A percentile compares a stretch with the other conserved stretches of the same genome.
These are phyloP conservation scores for Globisporangium solare DNA, from an alignment of 352 stramenopile species.

Conservation along the genomic window DNA sequence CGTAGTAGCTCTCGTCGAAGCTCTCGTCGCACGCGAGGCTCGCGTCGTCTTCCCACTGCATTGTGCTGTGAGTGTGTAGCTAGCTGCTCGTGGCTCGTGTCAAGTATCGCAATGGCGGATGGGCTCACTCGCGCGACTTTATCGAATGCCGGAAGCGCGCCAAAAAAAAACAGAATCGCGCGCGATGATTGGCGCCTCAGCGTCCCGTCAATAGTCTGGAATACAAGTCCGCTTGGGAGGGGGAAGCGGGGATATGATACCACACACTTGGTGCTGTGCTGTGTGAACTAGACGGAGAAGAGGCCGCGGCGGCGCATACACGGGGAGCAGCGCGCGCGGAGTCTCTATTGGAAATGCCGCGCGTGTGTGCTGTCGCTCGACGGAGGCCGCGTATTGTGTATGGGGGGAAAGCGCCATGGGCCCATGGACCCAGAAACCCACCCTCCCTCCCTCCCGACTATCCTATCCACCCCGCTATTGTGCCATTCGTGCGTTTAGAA, in stretches of 20 bases:
- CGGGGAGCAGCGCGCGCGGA: background rate
- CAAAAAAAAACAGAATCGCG: conserved; percentile 1
- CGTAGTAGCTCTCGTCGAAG: conserved; percentile 47
- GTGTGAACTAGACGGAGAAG: background rate
- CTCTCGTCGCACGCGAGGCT: conserved; percentile 77
- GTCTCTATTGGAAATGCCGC: conserved; percentile 1
- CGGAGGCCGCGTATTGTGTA: background rate
- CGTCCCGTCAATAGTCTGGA: conserved; percentile 4
- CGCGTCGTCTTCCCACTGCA: conserved; percentile 58
- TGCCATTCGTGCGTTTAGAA: background rate
- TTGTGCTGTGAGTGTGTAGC: conserved; percentile 11
- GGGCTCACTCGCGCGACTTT: conserved; percentile 1
- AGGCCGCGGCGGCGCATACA: background rate
- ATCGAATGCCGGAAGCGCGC: conserved; percentile 10
- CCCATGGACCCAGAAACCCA: conserved; percentile 5
- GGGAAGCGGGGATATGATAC: no score
- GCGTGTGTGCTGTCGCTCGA: background rate
- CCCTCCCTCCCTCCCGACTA: background rate
- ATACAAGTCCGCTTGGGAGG: background rate
- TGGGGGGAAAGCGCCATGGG: conserved; percentile 1
- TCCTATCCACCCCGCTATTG: conserved; percentile 13
- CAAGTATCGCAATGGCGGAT: background rate
- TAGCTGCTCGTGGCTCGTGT: background rate
- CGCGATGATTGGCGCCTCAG: background rate
- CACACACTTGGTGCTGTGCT: background rate